A percentile compares a stretch with the other conserved stretches of the same genome.
These are phyloP conservation scores for Ambrosiella beaveri DNA, from an alignment of 2,329 filamentous ascomycete genomes.

Conservation along the genomic window DNA sequence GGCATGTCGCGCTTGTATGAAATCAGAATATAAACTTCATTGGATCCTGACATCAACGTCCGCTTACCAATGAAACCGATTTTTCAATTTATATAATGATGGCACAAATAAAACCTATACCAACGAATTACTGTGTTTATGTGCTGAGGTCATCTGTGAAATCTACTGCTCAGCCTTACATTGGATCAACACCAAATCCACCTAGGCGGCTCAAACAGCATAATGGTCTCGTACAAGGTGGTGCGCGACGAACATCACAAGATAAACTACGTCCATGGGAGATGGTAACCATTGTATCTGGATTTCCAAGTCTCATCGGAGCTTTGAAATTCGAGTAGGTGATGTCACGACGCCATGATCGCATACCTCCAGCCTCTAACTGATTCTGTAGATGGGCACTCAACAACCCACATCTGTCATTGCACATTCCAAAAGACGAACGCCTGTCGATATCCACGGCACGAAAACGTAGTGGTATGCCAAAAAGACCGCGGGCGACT, in stretches of 20 bases:
- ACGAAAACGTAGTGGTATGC: slow-evolving; percentile 35
- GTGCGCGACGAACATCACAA: slow-evolving; percentile 59
- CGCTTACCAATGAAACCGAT: not conserved
- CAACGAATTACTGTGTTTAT: slow-evolving; percentile 86
- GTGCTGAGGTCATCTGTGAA: slow-evolving; percentile 68
- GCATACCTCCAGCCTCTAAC: not conserved
- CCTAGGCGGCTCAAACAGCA: slow-evolving; percentile 74
- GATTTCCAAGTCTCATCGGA: slow-evolving; percentile 72
- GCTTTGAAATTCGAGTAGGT: slow-evolving; percentile 86
- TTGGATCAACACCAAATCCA: slow-evolving; percentile 84
- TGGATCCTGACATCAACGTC: not conserved
- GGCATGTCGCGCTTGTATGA: not conserved
- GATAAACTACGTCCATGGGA: slow-evolving; percentile 67
- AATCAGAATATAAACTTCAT: not conserved
- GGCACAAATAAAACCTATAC: slow-evolving; percentile 41
- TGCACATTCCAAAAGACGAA: slow-evolving; percentile 52
- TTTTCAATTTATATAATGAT: slow-evolving; percentile 20
- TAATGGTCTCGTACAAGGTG: slow-evolving; percentile 70
- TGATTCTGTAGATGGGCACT: slow-evolving; percentile 60
- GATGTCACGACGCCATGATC: not conserved
- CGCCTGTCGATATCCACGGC: slow-evolving; percentile 37
- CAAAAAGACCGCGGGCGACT: slow-evolving; percentile 39
- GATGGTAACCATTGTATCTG: slow-evolving; percentile 71
- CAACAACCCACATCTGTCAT: slow-evolving; percentile 65
- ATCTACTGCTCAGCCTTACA: slow-evolving; percentile 48